Evolutionary conservation across 164 flowering plant genomes (phyloP).

Genomic region (Kingdonia uniflora): DNA sequence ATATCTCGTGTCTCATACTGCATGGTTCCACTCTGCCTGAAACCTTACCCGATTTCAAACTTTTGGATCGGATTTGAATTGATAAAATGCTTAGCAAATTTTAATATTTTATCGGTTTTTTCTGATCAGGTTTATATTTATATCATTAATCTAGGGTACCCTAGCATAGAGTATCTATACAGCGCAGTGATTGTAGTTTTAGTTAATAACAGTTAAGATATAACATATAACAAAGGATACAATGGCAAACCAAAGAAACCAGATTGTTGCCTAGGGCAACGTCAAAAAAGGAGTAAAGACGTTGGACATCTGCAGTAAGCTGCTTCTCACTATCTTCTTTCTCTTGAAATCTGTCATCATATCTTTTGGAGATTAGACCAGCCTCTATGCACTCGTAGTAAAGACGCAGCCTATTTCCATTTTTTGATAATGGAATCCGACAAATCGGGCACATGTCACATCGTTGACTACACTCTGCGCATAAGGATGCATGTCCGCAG

Average conservation of each 20-base stretch:
- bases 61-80: too few relatives aligned
- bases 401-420: conserved; percentile 48
- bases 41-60: too few relatives aligned
- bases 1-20: too few relatives aligned
- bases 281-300: conserved; percentile 83
- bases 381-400: conserved; percentile 80
- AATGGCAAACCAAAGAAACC: conserved; percentile 83
- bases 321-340: conserved; percentile 43
- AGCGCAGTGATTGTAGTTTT: neutral
- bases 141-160: too few relatives aligned
- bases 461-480: conserved; percentile 82
- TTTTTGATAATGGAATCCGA: conserved; percentile 53
- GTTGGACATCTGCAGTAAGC: conserved; percentile 52
- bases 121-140: too few relatives aligned
- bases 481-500: conserved; percentile 88
- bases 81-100: too few relatives aligned
- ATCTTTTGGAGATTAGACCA: conserved; percentile 65
- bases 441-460: conserved; percentile 93
- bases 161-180: too few relatives aligned
- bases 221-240: conserved; percentile 75
- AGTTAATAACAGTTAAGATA: neutral
- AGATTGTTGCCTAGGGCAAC: conserved; percentile 86
- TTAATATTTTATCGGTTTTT: too few relatives aligned
- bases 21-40: too few relatives aligned
- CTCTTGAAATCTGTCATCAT: conserved; percentile 57